Percentiles rank a stretch among this genome's conserved stretches.
phyloP scores from a whole-genome alignment of 164 flowering plant genomes.

The Akebia trifoliata region DNA sequence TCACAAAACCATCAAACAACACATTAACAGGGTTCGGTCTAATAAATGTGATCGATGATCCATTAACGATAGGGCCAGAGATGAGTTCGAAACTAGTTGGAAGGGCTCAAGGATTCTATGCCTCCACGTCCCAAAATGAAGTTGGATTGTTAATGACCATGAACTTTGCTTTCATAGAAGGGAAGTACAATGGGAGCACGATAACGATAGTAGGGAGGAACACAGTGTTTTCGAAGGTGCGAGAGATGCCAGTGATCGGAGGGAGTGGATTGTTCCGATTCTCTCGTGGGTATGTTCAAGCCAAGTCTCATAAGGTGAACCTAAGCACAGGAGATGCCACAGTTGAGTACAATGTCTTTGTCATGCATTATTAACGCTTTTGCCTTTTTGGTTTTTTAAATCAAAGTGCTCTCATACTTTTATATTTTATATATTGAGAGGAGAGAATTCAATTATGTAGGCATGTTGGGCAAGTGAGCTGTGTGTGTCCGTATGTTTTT shows the following conservation, averaged over 20 bases:
- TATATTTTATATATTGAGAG: no score
- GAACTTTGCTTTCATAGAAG: constrained; percentile 46
- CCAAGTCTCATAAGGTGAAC: not conserved
- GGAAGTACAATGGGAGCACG: constrained; percentile 53
- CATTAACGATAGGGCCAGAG: constrained; percentile 39
- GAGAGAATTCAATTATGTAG: no score
- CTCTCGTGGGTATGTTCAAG: constrained; percentile 13
- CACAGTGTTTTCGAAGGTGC: constrained; percentile 23
- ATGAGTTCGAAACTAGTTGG: constrained; percentile 39
- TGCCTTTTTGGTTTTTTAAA: not conserved
- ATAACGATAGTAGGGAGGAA: constrained; percentile 45
- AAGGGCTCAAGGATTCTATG: constrained; percentile 55
- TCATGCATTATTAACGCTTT: constrained; percentile 6
- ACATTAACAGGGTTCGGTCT: constrained; percentile 32
- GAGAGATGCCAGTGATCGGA: constrained; percentile 58
- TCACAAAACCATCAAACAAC: constrained; percentile 19
- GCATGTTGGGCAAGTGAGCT: no score
- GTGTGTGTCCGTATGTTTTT: no score
- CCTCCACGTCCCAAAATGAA: constrained; percentile 27
- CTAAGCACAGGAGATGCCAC: constrained; percentile 1
- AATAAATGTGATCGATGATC: constrained; percentile 40
- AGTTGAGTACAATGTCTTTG: constrained; percentile 13
- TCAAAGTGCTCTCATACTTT: no score
- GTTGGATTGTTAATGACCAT: constrained; percentile 40
- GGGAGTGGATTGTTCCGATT: constrained; percentile 41